Base-by-base conservation (phyloP, 2,329 filamentous ascomycete genomes). In the Pseudovirgaria hyperparasitica region DNA sequence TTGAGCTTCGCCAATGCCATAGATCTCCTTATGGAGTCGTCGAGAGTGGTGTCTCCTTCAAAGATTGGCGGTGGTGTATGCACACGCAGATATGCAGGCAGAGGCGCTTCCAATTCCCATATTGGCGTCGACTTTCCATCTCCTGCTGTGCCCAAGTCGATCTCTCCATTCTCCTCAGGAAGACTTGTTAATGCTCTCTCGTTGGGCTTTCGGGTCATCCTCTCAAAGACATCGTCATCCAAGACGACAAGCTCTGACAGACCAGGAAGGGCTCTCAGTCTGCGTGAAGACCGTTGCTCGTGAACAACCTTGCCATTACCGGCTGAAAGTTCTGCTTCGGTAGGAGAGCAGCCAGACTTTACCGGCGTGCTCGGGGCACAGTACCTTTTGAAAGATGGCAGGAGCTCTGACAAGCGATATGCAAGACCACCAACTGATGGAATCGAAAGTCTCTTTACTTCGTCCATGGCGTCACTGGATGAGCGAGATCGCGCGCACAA, bases 371-470 rank as follows among this genome's bases (percentile, higher is more conserved):
- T n/a, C n/a, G n/a, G n/a, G 13, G 52, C 45, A 28, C 54, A 50
- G 23, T 57, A 45, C 26, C 54, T 52, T 14, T 43, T 50, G 26
- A 65, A 35, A 7, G 55, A 55, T 5, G 60, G 61, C 11, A 64
- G 36, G 9, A 62, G 44, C 39, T 59, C 55, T 0, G 60, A 62
- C 9, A 65, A 41, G 12, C 59, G 52, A 26, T 61, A 50, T 2
- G 60, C 62, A 6, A 65, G 45, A 8, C 49, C 56, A 16, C 46
- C 48, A 10, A 63, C 51, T 4, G 56, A 62, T 10, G 62, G 62
- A 14, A 65, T 55, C 4, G 54, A 56, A 13, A 65, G 40, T 16
- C 54, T 50, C 15, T 62, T 55, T 37, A 63, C 48, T 39, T 64
- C 60, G 22, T 47, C 48, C 15, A 62, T 45, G 23, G 61, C 40